Conservation (phyloP, 768 basidiomycete species). For the Tylopilus intermedius region DNA sequence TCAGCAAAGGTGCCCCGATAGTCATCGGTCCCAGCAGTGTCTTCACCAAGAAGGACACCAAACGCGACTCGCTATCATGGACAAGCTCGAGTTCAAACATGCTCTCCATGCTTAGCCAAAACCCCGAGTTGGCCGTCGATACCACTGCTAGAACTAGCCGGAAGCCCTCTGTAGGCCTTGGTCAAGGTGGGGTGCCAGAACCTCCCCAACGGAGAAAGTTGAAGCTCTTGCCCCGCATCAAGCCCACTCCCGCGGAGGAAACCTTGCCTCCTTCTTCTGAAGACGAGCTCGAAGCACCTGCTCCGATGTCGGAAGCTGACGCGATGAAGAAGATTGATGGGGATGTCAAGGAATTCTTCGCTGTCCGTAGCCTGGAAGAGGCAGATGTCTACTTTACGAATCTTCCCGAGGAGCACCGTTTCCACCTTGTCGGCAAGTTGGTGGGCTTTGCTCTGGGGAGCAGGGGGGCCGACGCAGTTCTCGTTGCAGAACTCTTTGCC, state of each 20-base stretch:
- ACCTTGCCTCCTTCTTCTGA: constrained; percentile 41
- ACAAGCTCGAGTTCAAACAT: constrained; percentile 79
- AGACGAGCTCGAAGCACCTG: constrained; percentile 42
- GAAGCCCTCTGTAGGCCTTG: constrained; percentile 49
- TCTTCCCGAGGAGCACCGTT: constrained; percentile 61
- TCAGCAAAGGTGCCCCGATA: constrained; percentile 63
- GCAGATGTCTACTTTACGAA: constrained; percentile 81
- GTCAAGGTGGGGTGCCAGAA: constrained; percentile 42
- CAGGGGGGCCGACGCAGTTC: constrained; percentile 73
- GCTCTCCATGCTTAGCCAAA: constrained; percentile 79
- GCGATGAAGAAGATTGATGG: constrained; percentile 74
- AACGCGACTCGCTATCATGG: constrained; percentile 73
- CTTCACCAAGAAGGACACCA: constrained; percentile 69
- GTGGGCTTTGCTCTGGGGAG: constrained; percentile 70
- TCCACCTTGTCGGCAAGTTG: constrained; percentile 68
- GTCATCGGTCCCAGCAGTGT: constrained; percentile 84
- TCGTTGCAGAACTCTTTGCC: constrained; percentile 73
- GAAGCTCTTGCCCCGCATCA: constrained; percentile 74
- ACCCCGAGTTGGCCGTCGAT: constrained; percentile 52
- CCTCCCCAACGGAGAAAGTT: constrained; percentile 61
- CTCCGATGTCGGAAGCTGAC: constrained; percentile 59
- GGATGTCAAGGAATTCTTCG: constrained; percentile 84
- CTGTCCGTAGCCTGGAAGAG: constrained; percentile 78
- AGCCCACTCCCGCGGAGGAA: constrained; percentile 47
- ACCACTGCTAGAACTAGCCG: constrained; percentile 49